phyloP scores from a whole-genome alignment of 345 rosid genomes.

The Erodium maritimum region DNA sequence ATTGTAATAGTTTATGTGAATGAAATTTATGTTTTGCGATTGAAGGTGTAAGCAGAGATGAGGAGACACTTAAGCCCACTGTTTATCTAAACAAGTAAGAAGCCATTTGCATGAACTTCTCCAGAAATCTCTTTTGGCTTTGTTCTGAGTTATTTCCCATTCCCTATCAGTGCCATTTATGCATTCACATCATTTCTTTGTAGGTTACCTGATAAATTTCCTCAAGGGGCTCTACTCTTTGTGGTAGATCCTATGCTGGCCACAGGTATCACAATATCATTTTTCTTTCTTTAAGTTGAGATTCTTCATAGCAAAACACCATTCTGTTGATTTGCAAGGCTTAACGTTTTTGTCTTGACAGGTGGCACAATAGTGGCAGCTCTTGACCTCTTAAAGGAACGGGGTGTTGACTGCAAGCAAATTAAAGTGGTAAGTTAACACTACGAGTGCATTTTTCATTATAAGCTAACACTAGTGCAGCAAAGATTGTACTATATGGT shows the following conservation, averaged over 20 bases:
- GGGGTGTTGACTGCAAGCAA: conserved; percentile 61
- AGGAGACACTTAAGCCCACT: conserved; percentile 72
- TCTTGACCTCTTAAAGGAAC: conserved; percentile 48
- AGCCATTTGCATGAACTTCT: no score
- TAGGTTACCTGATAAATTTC: conserved; percentile 75
- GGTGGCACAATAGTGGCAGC: conserved; percentile 89
- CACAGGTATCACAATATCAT: conserved; percentile 36
- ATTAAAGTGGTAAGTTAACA: conserved; percentile 70
- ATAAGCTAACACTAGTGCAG: no score
- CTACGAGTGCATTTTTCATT: no score
- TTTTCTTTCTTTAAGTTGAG: not conserved
- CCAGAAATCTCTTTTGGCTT: not conserved
- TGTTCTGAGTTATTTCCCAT: not conserved
- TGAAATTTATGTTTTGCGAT: conserved; percentile 2
- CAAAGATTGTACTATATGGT: no score
- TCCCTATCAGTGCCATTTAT: not conserved
- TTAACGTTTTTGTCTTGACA: not conserved
- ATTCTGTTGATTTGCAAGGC: not conserved
- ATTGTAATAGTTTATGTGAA: conserved; percentile 11
- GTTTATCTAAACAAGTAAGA: conserved; percentile 81
- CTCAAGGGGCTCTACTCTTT: conserved; percentile 51
- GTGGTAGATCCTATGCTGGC: conserved; percentile 88
- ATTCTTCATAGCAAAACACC: not conserved
- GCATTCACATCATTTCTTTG: conserved; percentile 4
- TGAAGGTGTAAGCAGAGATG: conserved; percentile 68